A percentile compares a stretch with the other conserved stretches of the same genome.
Evolutionary conservation across 2,329 filamentous ascomycete genomes (phyloP).

Genomic region (Cladosporium sp.): DNA sequence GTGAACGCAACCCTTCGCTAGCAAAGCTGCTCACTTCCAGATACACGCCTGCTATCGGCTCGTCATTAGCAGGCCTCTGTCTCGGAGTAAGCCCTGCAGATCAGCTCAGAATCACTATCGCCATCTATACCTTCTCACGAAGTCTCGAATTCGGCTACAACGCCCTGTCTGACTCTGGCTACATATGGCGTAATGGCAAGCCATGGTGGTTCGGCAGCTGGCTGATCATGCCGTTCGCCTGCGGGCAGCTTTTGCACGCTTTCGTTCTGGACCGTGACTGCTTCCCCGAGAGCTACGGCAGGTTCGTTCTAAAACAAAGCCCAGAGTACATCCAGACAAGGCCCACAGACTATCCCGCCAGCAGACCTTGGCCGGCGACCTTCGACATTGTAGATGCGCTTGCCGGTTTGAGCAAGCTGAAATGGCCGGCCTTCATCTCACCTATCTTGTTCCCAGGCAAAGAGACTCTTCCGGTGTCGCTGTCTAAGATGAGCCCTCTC

Average conservation of each 20-base stretch:
- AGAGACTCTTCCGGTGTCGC: conserved; percentile 57
- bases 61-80: conserved; percentile 80
- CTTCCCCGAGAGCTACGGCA: conserved; percentile 58
- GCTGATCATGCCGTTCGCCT: conserved; percentile 52
- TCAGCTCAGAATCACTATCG: conserved; percentile 73
- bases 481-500: conserved; percentile 72
- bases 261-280: conserved; percentile 55
- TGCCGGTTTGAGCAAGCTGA: conserved; percentile 74
- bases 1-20: conserved; percentile 76
- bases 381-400: conserved; percentile 79
- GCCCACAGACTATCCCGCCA: conserved; percentile 66
- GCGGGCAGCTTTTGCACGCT: conserved; percentile 51
- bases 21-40: conserved; percentile 74
- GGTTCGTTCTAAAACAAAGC: conserved; percentile 70
- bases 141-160: conserved; percentile 88
- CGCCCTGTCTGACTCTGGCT: conserved; percentile 69
- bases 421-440: conserved; percentile 85
- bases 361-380: conserved; percentile 71
- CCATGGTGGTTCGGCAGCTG: conserved; percentile 64
- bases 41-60: conserved; percentile 86
- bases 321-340: conserved; percentile 74
- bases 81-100: conserved; percentile 73
- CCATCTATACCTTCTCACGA: conserved; percentile 78
- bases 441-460: conserved; percentile 80
- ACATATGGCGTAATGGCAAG: conserved; percentile 43